Evolutionary conservation across 176 grass and related monocot species (phyloP).

Genomic region (Eragrostis nindensis): DNA sequence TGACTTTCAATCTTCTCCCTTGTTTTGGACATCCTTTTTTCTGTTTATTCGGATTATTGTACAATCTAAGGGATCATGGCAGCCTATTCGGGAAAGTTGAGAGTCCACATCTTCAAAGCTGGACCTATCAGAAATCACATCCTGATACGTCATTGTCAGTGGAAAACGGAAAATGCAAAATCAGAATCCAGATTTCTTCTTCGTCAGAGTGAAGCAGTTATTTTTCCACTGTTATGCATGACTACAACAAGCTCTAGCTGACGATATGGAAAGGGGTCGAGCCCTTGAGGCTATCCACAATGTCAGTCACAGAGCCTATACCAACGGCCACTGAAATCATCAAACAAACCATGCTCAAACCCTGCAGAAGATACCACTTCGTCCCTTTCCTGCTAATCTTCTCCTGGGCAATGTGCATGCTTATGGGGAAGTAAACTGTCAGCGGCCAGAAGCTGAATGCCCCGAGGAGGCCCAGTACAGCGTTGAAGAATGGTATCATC

Average conservation of each 20-base stretch:
- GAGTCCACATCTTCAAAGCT: constrained; percentile 5
- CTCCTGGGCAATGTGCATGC: constrained; percentile 74
- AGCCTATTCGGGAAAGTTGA: constrained; percentile 4
- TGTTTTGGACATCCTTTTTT: background rate
- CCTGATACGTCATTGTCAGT: background rate
- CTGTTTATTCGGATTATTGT: constrained; percentile 39
- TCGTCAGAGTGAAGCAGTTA: background rate
- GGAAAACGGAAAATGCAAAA: constrained; percentile 12
- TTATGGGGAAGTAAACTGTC: constrained; percentile 79
- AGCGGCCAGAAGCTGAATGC: constrained; percentile 91
- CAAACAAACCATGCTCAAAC: constrained; percentile 60
- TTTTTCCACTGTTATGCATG: constrained; percentile 22
- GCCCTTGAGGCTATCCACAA: constrained; percentile 59
- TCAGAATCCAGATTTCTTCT: constrained; percentile 2
- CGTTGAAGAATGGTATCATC: constrained; percentile 89
- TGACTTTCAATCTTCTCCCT: background rate
- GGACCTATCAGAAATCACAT: background rate
- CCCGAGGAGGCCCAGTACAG: constrained; percentile 76
- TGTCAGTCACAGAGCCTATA: constrained; percentile 74
- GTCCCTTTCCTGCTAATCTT: constrained; percentile 56
- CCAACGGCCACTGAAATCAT: constrained; percentile 63
- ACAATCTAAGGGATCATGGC: constrained; percentile 9
- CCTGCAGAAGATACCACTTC: constrained; percentile 64
- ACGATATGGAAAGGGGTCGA: constrained; percentile 60
- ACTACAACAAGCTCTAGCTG: constrained; percentile 42